These are phyloP conservation scores for Pseudocercospora fijiensis DNA, from an alignment of 2,329 filamentous ascomycete genomes.

Conservation along the genomic window DNA sequence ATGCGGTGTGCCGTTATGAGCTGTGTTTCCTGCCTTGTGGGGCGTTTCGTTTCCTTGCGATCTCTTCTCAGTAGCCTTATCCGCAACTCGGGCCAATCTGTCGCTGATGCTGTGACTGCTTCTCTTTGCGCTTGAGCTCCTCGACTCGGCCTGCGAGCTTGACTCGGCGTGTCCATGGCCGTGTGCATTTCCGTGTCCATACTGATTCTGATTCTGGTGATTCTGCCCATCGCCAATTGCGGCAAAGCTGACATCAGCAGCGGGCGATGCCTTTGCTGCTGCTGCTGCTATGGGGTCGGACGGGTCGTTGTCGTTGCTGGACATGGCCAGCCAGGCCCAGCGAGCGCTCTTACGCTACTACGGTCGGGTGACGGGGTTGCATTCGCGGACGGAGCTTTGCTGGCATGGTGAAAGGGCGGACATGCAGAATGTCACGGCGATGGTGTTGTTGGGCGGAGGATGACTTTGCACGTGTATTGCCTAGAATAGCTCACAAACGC, in stretches of 20 bases:
- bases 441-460: not conserved
- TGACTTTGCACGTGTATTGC: not conserved
- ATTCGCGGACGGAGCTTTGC: constrained; percentile 1
- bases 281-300: constrained; percentile 16
- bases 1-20: constrained; percentile 18
- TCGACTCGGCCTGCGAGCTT: constrained; percentile 31
- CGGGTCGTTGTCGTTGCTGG: constrained; percentile 17
- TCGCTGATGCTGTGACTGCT: constrained; percentile 20
- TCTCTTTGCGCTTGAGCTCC: constrained; percentile 23
- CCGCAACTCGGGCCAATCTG: constrained; percentile 1
- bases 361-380: constrained; percentile 3
- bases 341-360: constrained; percentile 1
- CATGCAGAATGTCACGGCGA: not conserved
- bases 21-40: constrained; percentile 10
- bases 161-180: constrained; percentile 28
- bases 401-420: constrained; percentile 7
- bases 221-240: constrained; percentile 15
- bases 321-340: constrained; percentile 24
- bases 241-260: constrained; percentile 32
- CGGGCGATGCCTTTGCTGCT: constrained; percentile 20
- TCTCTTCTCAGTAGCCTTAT: constrained; percentile 8
- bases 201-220: not conserved
- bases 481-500: not conserved
- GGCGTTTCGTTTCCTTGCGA: constrained; percentile 8
- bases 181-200: not conserved